Evolutionary conservation across 1,284 basidiomycete species (phyloP).

Genomic region (Malassezia sp.): DNA sequence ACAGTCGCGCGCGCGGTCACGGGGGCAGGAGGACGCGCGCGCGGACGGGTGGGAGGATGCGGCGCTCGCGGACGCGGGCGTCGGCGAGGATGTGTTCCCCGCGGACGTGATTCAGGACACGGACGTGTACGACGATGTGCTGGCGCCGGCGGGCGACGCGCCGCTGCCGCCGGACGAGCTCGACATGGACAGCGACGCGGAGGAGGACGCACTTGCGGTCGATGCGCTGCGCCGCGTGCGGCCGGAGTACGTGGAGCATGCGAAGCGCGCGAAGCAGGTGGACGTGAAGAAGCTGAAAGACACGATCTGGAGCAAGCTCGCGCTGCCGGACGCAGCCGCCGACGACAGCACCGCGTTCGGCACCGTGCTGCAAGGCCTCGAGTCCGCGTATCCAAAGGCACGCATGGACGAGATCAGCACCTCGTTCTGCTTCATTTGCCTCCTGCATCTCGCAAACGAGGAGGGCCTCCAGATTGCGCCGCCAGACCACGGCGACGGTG

Average conservation of each 20-base stretch:
- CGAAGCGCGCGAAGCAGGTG: slow-evolving; percentile 88
- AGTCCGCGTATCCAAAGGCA: slow-evolving; percentile 71
- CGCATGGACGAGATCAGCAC: slow-evolving; percentile 98
- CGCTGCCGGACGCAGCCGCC: slow-evolving; percentile 3
- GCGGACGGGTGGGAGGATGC: slow-evolving; percentile 46
- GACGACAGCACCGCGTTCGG: slow-evolving; percentile 53
- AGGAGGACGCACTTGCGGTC: slow-evolving; percentile 73
- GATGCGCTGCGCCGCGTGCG: slow-evolving; percentile 63
- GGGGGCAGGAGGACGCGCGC: slow-evolving; percentile 46
- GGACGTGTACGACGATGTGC: slow-evolving; percentile 53
- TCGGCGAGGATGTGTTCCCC: slow-evolving; percentile 53
- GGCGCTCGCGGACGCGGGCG: slow-evolving; percentile 38
- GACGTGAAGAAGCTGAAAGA: slow-evolving; percentile 95
- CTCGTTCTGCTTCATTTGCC: slow-evolving; percentile 97
- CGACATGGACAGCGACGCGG: slow-evolving; percentile 50
- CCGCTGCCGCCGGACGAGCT: slow-evolving; percentile 30
- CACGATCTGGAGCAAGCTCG: slow-evolving; percentile 87
- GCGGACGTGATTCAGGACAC: slow-evolving; percentile 97
- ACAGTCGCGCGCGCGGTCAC: slow-evolving; percentile 63
- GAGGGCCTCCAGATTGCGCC: slow-evolving; percentile 57
- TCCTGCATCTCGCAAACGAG: slow-evolving; percentile 88
- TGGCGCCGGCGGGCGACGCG: slow-evolving; percentile 12
- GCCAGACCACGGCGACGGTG: neutral
- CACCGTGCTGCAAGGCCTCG: slow-evolving; percentile 69
- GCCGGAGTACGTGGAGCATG: slow-evolving; percentile 85